Evolutionary conservation across 2,329 filamentous ascomycete genomes (phyloP), one percentile per base, ranked within the genome.

Genomic region (Colletotrichum acutatum): DNA sequence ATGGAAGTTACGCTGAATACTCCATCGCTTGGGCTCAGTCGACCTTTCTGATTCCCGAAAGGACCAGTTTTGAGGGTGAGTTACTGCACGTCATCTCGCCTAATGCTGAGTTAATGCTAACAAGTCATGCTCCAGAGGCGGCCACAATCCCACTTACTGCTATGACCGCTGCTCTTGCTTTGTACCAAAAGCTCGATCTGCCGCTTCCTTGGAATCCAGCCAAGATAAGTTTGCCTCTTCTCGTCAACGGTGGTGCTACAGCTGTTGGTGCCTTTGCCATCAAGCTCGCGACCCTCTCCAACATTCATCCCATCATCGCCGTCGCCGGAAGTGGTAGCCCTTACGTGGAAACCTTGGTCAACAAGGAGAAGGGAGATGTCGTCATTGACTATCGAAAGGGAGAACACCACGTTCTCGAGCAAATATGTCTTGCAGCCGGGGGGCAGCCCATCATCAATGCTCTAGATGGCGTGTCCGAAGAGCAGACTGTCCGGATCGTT

Each of bases 281-380:
- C 66, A 88, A 92, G 76, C 82, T 92, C n/a, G 87, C 87, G 4
- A 77, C 76, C 0, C 79, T 74, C 3, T 80, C 84, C 2, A 87
- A 89, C 68, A 86, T 91, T 28, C 88, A 91, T 75, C 90, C 90
- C 0, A 83, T 92, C 42, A 89, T 92, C 72, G 85, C 84, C 4
- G 82, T 92, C 19, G 89, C 89, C 1, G 89, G 90, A 16, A 11
- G 65, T 56, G 37, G 73, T 28, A n/a, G 26, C 56, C 19, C 75
- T 8, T 49, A 70, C 57, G 74, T 77, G 11, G 52, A 76, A 52
- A 53, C 58, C 0, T 26, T 75, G 16, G 52, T 78, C 16, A 72
- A 77, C 22, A n/a, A 32, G 6, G 12, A 49, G 37, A 74, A 74
- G 7, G 76, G 76, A 3, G 77, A 79, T 28, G 46, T 53, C 3